A percentile compares a stretch with the other conserved stretches of the same genome.
phyloP scores from a whole-genome alignment of 495 filamentous ascomycete species.

The Aspergillus haitiensis region DNA sequence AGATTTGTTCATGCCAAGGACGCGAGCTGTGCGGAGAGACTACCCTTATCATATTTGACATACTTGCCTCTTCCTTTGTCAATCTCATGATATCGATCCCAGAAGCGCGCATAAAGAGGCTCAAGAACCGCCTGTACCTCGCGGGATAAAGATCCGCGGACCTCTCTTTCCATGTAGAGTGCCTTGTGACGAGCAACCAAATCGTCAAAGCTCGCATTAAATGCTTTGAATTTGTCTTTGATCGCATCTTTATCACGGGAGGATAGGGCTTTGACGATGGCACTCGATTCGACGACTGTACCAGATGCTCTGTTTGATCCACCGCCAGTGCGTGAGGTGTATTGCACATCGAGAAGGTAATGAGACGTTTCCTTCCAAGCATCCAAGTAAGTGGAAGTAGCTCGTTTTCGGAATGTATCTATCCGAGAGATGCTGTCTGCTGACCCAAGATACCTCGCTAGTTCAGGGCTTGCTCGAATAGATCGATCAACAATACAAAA shows the following conservation, averaged over 20 bases:
- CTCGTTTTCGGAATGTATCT: slow-evolving; percentile 85
- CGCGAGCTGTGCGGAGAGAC: slow-evolving; percentile 49
- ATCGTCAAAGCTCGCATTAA: slow-evolving; percentile 90
- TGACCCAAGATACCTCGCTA: slow-evolving; percentile 67
- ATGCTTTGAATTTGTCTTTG: slow-evolving; percentile 91
- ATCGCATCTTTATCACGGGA: slow-evolving; percentile 93
- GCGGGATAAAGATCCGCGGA: slow-evolving; percentile 69
- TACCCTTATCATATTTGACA: slow-evolving; percentile 89
- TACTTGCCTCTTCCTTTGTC: slow-evolving; percentile 97
- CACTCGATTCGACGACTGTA: slow-evolving; percentile 67
- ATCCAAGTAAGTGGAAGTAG: slow-evolving; percentile 76
- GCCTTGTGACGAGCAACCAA: slow-evolving; percentile 76
- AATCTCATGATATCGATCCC: slow-evolving; percentile 95
- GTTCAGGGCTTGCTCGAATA: slow-evolving; percentile 73
- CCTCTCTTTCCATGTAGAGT: slow-evolving; percentile 84
- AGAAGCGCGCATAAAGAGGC: slow-evolving; percentile 92
- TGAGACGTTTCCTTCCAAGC: slow-evolving; percentile 85
- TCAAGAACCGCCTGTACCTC: slow-evolving; percentile 89
- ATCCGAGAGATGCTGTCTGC: slow-evolving; percentile 61
- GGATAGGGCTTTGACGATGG: slow-evolving; percentile 76
- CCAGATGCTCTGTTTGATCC: slow-evolving; percentile 60
- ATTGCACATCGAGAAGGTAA: slow-evolving; percentile 85
- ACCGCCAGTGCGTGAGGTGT: slow-evolving; percentile 65
- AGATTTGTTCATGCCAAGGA: slow-evolving; percentile 26
- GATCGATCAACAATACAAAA: slow-evolving; percentile 81